A percentile compares a stretch with the other conserved stretches of the same genome.
Conservation (phyloP, 176 grass and related monocot species). For the Sorghum bicolor region Sorghum_bicolor_NCBIv3 NC_012872.2:8248501-8249000, state of each 20-base stretch:
- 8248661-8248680: slow-evolving; percentile 35
- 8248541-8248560: slow-evolving; percentile 38
- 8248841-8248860: too few relatives aligned
- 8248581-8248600: slow-evolving; percentile 81
- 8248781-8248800: slow-evolving; percentile 53
- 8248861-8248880: too few relatives aligned
- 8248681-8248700: neutral
- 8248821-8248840: too few relatives aligned
- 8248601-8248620: slow-evolving; percentile 64
- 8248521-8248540: neutral
- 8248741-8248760: slow-evolving; percentile 27
- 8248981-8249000: slow-evolving; percentile 21
- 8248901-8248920: slow-evolving; percentile 62
- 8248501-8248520: too few relatives aligned
- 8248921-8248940: slow-evolving; percentile 67
- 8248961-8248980: slow-evolving; percentile 46
- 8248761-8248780: slow-evolving; percentile 59
- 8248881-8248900: too few relatives aligned
- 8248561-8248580: slow-evolving; percentile 36
- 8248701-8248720: slow-evolving; percentile 12
- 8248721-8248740: slow-evolving; percentile 55
- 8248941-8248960: slow-evolving; percentile 83
- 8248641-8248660: slow-evolving; percentile 62
- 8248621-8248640: slow-evolving; percentile 44
- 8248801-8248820: too few relatives aligned